phyloP scores from a whole-genome alignment of 176 grass and related monocot genomes.

The Eragrostis nindensis region DNA sequence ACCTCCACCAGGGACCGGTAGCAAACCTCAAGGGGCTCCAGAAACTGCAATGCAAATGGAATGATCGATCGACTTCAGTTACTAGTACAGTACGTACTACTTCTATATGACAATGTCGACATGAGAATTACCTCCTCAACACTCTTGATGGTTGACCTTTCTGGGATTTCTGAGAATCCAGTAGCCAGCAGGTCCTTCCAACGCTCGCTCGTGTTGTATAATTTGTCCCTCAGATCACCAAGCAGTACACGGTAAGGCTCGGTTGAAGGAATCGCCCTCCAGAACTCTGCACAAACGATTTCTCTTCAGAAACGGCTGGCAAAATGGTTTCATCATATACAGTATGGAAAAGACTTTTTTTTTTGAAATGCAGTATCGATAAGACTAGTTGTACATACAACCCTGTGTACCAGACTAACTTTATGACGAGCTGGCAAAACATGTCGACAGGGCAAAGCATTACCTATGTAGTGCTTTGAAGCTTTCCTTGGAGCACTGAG shows the following conservation, averaged over 20 bases:
- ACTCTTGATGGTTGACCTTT: conserved; percentile 42
- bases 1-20: conserved; percentile 63
- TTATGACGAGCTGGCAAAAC: background rate
- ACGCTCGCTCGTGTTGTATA: conserved; percentile 79
- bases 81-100: no score
- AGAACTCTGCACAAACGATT: conserved; percentile 65
- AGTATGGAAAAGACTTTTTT: background rate
- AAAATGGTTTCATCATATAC: background rate
- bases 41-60: conserved; percentile 65
- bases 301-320: background rate
- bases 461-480: conserved; percentile 87
- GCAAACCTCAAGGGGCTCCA: conserved; percentile 87
- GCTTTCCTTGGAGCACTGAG: conserved; percentile 43
- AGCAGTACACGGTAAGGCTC: conserved; percentile 89
- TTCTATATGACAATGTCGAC: no score
- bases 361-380: no score
- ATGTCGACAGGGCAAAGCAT: background rate
- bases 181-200: conserved; percentile 54
- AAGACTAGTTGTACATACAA: no score
- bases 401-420: background rate
- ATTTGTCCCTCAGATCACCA: conserved; percentile 77
- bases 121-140: no score
- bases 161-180: conserved; percentile 61
- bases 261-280: conserved; percentile 68
- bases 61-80: no score